Base-by-base conservation (phyloP, 176 grass and related monocot species). In the Triticum monococcum region DNA sequence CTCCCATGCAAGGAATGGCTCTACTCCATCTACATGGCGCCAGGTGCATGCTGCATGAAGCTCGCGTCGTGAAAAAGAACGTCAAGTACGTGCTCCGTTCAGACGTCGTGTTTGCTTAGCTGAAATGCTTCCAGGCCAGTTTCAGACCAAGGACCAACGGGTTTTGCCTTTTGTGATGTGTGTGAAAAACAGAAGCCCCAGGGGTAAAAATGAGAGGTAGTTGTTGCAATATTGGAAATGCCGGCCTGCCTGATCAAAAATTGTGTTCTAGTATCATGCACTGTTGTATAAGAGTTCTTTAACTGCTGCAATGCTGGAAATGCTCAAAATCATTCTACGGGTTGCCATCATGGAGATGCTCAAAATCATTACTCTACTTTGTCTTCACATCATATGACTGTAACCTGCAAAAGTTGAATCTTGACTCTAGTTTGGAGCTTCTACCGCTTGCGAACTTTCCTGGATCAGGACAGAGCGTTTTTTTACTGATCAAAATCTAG, bases 1-100 rank as follows among this genome's bases (percentile, higher is more conserved):
- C 93, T 77, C 96, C 96, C 17, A 81, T 87, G 71, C 86, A 91
- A 92, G 96, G 96, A 81, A 85, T 87, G 93, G 96, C 96, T 35
- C 88, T 98, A 20, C 91, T 98, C 79, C 93, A 98, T 62, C 86
- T 98, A 54, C 96, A 98, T 9, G 96, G 96, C 30, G 86, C 89
- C 32, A 94, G 95, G 78, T 98, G 96, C 83, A 98, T 98, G 96
- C 82, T 98, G 37, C 96, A 98, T 64, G 96, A 98, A 89, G 96
- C 96, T 23, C 90, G 96, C 2, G 84, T 85, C 63, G 96, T 98
- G 80, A 92, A 88, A 17, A 95, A 94, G 88, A 92, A 94, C 50
- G 64, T 87, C 46, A 98, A 95, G 36, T 98, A 98, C 78, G 80
- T 98, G 20, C 87, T 98, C 31, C 89, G 95, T 38, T 98, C 93